Base-by-base conservation (phyloP, 345 rosid genomes). In the Eucalyptus fibrosa region DNA sequence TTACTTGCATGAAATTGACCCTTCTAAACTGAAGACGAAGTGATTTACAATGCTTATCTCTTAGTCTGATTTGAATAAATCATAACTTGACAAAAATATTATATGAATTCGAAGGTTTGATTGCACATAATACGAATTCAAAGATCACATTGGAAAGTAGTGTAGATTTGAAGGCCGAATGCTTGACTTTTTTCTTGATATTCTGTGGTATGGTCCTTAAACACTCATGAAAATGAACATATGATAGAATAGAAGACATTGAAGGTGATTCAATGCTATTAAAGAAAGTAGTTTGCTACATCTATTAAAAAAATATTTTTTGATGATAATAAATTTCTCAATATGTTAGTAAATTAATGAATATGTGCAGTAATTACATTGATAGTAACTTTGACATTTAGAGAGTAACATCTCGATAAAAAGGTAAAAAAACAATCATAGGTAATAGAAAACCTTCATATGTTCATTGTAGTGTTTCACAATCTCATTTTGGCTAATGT, bases 181-280 rank as follows among this genome's bases (percentile, higher is more conserved):
- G 40, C 11, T 16, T 0, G 0, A 65, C 40, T 16, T 15, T 6
- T 6, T 15, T n/a, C 37, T 0, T 65, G 77, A 65, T 14, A 0
- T 7, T n/a, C 40, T 0, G 21, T 4, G 37, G 37, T n/a, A 1
- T 0, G 26, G 26, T 0, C 59, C 21, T 15, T 65, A n/a, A 65
- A n/a, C 77, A n/a, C 37, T 65, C 15, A 7, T n/a, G 21, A n/a
- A 65, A 65, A n/a, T 15, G 77, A n/a, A 16, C 40, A 65, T 7
- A 65, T 2, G 0, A n/a, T n/a, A 0, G 18, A 32, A 0, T 16
- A 7, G 11, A n/a, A 16, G 40, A 65, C 11, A 65, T n/a, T 1
- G 0, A 6, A 62, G 17, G 32, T 4, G 0, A 62, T 62, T 62
- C 34, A 1, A 0, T 62, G 18, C 32, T 28, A 6, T 28, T 0